Evolutionary conservation across 2,329 filamentous ascomycete genomes (phyloP).

Genomic region (Phyllosticta citriasiana): DNA sequence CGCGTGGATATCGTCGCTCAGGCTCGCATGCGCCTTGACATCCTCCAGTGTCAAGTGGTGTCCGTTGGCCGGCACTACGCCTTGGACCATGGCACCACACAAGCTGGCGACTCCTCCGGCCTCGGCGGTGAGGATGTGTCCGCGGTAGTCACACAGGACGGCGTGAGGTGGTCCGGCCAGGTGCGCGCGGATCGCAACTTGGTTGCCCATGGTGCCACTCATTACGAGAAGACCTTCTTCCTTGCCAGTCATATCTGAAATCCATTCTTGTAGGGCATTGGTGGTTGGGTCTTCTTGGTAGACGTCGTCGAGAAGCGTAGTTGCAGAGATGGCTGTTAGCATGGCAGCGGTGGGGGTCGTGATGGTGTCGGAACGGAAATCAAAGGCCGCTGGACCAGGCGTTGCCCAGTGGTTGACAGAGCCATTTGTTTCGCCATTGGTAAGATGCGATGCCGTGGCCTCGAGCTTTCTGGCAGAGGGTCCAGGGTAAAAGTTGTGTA

Average conservation of each 20-base stretch:
- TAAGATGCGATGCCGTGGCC: background rate
- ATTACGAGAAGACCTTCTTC: constrained; percentile 71
- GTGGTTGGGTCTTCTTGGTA: constrained; percentile 73
- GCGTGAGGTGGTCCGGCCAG: constrained; percentile 70
- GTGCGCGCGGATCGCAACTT: constrained; percentile 69
- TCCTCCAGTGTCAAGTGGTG: constrained; percentile 69
- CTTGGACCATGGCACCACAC: constrained; percentile 59
- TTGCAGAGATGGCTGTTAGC: constrained; percentile 66
- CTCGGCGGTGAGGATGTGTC: constrained; percentile 66
- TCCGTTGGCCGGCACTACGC: constrained; percentile 60
- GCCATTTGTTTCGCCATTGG: background rate
- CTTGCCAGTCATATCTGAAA: constrained; percentile 65
- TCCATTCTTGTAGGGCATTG: constrained; percentile 60
- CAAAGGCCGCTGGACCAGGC: constrained; percentile 44
- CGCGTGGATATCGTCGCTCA: constrained; percentile 62
- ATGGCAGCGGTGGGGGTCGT: constrained; percentile 48
- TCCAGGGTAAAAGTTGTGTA: background rate
- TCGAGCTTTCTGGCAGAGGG: background rate
- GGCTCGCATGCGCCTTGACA: constrained; percentile 52
- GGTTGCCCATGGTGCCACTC: constrained; percentile 92
- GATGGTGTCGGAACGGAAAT: constrained; percentile 41
- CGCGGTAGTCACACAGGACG: constrained; percentile 67
- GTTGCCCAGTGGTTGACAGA: constrained; percentile 22
- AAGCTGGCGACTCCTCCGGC: constrained; percentile 60
- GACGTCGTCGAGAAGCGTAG: constrained; percentile 75